phyloP scores from a whole-genome alignment of 208 protist species.

The Jaenimonas drosophilae region DNA sequence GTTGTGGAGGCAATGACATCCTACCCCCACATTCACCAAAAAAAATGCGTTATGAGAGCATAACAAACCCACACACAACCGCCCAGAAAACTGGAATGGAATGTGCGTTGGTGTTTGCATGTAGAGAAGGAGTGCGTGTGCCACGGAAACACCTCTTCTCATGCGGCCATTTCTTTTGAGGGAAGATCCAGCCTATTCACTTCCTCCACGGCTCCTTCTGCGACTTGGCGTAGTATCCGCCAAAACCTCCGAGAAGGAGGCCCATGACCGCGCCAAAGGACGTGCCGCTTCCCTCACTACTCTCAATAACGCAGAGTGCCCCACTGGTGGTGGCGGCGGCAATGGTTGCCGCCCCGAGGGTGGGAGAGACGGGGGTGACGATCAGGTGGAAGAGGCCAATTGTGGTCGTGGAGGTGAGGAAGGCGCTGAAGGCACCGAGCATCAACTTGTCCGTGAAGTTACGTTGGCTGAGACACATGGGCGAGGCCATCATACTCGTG shows the following conservation, averaged over 20 bases:
- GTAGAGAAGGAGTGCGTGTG: too few species aligned
- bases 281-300: slow-evolving; percentile 46
- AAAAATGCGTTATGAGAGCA: too few species aligned
- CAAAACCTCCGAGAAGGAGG: slow-evolving; percentile 70
- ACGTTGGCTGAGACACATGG: too few species aligned
- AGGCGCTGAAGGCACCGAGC: slow-evolving; percentile 47
- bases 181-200: too few species aligned
- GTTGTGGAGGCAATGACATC: too few species aligned
- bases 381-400: slow-evolving; percentile 77
- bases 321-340: slow-evolving; percentile 54
- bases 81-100: too few species aligned
- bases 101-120: too few species aligned
- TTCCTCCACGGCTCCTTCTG: slow-evolving; percentile 85
- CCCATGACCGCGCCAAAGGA: slow-evolving; percentile 75
- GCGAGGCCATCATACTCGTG: too few species aligned
- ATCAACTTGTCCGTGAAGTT: slow-evolving; percentile 73
- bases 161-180: too few species aligned
- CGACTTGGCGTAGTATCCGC: slow-evolving; percentile 82
- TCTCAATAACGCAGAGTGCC: slow-evolving; percentile 65
- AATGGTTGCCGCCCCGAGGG: slow-evolving; percentile 49
- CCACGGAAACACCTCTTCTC: too few species aligned
- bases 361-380: slow-evolving; percentile 56
- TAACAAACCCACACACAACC: too few species aligned
- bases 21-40: too few species aligned
- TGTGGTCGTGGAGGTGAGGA: slow-evolving; percentile 53